A percentile compares a stretch with the other conserved stretches of the same genome.
phyloP scores from a whole-genome alignment of 371 early-diverging fungal genomes.

The Choanephora cucurbitarum region DNA sequence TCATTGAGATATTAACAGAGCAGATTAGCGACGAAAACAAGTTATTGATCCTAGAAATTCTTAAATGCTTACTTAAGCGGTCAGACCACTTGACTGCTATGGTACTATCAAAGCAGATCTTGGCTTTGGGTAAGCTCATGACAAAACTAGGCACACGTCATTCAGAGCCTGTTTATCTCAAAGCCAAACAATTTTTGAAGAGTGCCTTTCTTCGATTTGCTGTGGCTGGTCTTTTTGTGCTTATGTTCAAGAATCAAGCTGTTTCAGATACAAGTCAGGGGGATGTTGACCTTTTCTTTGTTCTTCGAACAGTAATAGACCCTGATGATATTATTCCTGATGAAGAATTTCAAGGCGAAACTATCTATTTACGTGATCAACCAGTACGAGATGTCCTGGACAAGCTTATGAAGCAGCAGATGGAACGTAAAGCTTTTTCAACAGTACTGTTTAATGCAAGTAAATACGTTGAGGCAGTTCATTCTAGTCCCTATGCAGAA shows the following conservation, averaged over 20 bases:
- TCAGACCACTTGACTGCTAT: conserved; percentile 65
- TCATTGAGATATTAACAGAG: conserved; percentile 44
- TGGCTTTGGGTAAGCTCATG: conserved; percentile 60
- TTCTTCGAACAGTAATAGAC: conserved; percentile 56
- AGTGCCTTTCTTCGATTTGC: conserved; percentile 62
- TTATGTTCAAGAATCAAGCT: conserved; percentile 64
- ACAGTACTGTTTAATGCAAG: conserved; percentile 57
- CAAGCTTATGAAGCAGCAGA: conserved; percentile 58
- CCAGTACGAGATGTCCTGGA: conserved; percentile 65
- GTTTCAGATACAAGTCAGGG: conserved; percentile 38
- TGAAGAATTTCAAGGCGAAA: conserved; percentile 44
- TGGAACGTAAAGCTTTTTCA: conserved; percentile 59
- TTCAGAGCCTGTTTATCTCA: conserved; percentile 56
- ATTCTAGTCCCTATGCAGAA: conserved; percentile 54
- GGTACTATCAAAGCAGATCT: conserved; percentile 61
- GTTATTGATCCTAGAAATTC: conserved; percentile 55
- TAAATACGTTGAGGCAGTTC: conserved; percentile 58
- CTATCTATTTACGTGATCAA: conserved; percentile 59
- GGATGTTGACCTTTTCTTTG: conserved; percentile 61
- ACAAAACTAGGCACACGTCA: conserved; percentile 46
- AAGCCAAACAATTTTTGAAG: conserved; percentile 59
- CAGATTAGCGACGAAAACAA: conserved; percentile 66
- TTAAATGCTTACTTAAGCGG: conserved; percentile 54
- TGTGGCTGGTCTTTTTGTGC: conserved; percentile 61
- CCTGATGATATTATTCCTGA: conserved; percentile 57